Conservation (phyloP, 257 asterid genomes). For the Solanum tarapatanum region DNA sequence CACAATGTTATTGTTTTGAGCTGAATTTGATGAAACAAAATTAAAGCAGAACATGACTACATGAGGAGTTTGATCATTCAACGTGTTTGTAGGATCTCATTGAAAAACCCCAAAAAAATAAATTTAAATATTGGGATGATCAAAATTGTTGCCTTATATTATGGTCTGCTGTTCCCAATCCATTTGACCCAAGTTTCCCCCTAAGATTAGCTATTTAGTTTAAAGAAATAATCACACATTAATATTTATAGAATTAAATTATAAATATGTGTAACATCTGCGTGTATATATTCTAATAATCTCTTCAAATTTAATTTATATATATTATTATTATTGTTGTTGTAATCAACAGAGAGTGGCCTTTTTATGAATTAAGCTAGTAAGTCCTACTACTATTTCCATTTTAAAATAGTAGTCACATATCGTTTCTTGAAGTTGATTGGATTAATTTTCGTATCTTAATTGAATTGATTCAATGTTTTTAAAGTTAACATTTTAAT, state of each 20-base stretch:
- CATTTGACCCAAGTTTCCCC: neutral
- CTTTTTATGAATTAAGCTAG: neutral
- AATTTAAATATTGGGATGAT: neutral
- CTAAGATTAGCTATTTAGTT: neutral
- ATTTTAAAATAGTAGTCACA: neutral
- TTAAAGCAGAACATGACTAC: neutral
- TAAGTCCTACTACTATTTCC: neutral
- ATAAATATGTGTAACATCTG: no score
- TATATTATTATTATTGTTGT: no score
- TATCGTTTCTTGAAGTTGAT: neutral
- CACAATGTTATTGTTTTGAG: neutral
- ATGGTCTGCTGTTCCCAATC: neutral
- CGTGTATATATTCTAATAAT: no score
- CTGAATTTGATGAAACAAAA: neutral
- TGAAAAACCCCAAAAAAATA: neutral
- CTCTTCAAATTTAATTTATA: no score
- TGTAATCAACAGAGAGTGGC: neutral
- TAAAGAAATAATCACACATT: neutral
- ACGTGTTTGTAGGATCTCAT: neutral
- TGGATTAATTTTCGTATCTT: neutral
- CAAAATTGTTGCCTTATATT: neutral
- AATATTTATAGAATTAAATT: no score
- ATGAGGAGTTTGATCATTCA: neutral
- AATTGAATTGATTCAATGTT: neutral
- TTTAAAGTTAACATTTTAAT: neutral